Evolutionary conservation across 2,329 filamentous ascomycete genomes (phyloP), one percentile per base, ranked within the genome.

Genomic region (Neofusicoccum kwambonambiense): DNA sequence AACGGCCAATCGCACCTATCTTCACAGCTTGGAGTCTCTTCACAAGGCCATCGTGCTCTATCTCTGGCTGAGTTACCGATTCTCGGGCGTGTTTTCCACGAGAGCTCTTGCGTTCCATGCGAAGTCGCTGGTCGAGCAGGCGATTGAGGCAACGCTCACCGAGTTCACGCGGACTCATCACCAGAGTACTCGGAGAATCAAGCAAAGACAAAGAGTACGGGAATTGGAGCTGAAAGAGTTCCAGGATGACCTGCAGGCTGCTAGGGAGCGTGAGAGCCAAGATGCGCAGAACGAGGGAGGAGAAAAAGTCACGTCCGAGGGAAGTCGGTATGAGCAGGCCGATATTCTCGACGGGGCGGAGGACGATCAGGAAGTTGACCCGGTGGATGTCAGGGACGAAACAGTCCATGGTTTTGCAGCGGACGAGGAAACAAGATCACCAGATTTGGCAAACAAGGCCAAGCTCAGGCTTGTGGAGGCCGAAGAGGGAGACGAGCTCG

Each of bases 1-100:
- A 1, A 79, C 77, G 0, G 74, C 75, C 0, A 75, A 77, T 13
- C 78, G 83, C 62, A 75, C 80, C 0, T 91, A 92, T 69, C 82
- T 99, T 11, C 80, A 81, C 63, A 78, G 82, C 8, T 81, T 98
- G 19, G 95, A 99, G 75, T 76, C 80, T 3, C 82, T 99, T 15
- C 95, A 99, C 79, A 91, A 91, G 71, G 83, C 87, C 34, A 81
- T 99, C 42, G 92, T 94, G 50, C 80, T 93, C 52, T 99, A 98
- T 74, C 83, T 96, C 1, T 99, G 95, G 95, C 83, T 99, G 15
- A 94, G 91, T 70, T 98, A 94, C 77, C 89, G 94, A 6, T 96
- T 94, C 76, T 83, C 87, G 3, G 91, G 91, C 56, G 84, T 96
- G 58, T 96, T 97, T 76, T 85, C 81, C 5, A 91, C 89, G 68